Percentiles rank a stretch among this genome's conserved stretches.
Conservation (phyloP, 768 basidiomycete genomes). For the Auriscalpium orientale region DNA sequence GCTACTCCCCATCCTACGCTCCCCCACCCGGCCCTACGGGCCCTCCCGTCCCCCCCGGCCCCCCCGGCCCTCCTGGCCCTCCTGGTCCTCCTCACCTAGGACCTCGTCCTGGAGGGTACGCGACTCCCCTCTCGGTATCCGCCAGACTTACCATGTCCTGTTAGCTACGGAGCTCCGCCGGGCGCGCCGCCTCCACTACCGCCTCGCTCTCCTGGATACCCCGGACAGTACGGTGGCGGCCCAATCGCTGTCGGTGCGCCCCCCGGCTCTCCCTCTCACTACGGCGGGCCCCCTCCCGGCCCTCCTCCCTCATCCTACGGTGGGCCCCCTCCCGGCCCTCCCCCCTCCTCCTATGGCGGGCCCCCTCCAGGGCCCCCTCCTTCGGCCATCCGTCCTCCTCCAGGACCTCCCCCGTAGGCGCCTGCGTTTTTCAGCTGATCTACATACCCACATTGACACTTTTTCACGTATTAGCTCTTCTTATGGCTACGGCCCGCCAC, state of each 20-base stretch:
- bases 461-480: not conserved
- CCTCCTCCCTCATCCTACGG: not conserved
- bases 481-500: conserved; percentile 16
- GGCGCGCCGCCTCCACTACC: not conserved
- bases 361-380: conserved; percentile 14
- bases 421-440: not conserved
- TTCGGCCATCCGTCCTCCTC: conserved; percentile 8
- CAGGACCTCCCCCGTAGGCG: conserved; percentile 12
- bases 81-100: no score
- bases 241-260: no score
- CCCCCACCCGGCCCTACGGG: conserved; percentile 18
- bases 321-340: conserved; percentile 12
- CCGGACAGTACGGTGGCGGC: no score
- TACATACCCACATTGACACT: not conserved
- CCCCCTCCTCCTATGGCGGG: not conserved
- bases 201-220: not conserved
- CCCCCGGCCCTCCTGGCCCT: conserved; percentile 3
- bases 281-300: not conserved
- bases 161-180: not conserved
- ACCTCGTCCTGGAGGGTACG: conserved; percentile 10
- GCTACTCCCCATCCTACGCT: conserved; percentile 16
- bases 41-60: no score
- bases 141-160: not conserved
- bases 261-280: no score
- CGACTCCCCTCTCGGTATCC: not conserved